Evolutionary conservation across 495 filamentous ascomycete species (phyloP).

Genomic region (Lophiostoma macrostomum): DNA sequence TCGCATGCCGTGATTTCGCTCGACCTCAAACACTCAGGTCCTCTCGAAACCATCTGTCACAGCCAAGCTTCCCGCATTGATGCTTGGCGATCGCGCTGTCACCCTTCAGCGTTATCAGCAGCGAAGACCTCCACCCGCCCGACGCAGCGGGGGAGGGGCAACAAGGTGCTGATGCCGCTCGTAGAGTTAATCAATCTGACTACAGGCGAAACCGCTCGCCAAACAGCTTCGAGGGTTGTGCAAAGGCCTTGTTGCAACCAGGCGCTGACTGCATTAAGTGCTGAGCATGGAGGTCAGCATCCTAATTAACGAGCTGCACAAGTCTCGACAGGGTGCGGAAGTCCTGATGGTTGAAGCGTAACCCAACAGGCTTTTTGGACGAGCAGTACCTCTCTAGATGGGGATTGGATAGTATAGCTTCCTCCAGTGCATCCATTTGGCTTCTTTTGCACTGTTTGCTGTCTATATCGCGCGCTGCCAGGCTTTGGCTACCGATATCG

Average conservation of each 20-base stretch:
- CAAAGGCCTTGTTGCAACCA: slow-evolving; percentile 1
- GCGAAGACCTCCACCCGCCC: slow-evolving; percentile 4
- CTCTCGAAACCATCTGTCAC: slow-evolving; percentile 20
- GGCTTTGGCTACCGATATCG: too few relatives aligned
- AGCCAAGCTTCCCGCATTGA: slow-evolving; percentile 17
- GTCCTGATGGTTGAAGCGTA: too few relatives aligned
- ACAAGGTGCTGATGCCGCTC: slow-evolving; percentile 26
- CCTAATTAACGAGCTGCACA: slow-evolving; percentile 18
- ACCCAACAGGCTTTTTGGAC: too few relatives aligned
- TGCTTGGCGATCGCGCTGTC: slow-evolving; percentile 11
- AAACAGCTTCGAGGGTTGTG: neutral
- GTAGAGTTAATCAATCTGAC: slow-evolving; percentile 25
- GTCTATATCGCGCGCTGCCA: too few relatives aligned
- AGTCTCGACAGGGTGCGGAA: too few relatives aligned
- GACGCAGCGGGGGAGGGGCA: slow-evolving; percentile 4
- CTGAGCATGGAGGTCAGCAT: slow-evolving; percentile 25
- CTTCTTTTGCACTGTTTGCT: too few relatives aligned
- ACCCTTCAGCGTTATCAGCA: neutral
- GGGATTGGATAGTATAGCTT: too few relatives aligned
- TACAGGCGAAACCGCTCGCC: slow-evolving; percentile 17
- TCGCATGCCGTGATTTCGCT: too few relatives aligned
- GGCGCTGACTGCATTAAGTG: slow-evolving; percentile 26
- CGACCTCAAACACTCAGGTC: too few relatives aligned
- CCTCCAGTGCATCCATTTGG: too few relatives aligned
- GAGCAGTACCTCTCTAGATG: too few relatives aligned